phyloP scores from a whole-genome alignment of 2,329 filamentous ascomycete genomes.

The Nigrograna mackinnonii region DNA sequence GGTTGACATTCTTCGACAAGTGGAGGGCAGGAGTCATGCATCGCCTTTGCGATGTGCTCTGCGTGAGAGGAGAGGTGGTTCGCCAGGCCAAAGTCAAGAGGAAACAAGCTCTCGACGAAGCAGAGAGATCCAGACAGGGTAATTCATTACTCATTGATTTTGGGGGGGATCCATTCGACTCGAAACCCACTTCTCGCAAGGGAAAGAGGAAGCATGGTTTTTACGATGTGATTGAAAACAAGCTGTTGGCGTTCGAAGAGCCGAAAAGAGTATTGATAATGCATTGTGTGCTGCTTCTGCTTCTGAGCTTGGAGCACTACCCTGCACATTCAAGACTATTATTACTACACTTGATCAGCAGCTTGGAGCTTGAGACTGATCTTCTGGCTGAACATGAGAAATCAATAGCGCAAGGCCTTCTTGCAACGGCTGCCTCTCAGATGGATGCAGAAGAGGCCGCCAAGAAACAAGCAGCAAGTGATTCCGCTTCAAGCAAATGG shows the following conservation, averaged over 20 bases:
- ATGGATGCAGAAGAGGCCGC: conserved; percentile 78
- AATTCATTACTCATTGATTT: conserved; percentile 31
- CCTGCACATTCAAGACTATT: conserved; percentile 72
- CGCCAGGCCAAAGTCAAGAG: conserved; percentile 37
- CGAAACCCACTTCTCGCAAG: background rate
- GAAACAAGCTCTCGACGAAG: conserved; percentile 20
- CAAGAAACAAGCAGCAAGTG: conserved; percentile 70
- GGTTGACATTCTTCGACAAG: conserved; percentile 72
- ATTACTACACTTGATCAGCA: conserved; percentile 70
- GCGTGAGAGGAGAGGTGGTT: conserved; percentile 29
- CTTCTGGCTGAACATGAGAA: conserved; percentile 71
- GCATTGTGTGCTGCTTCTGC: conserved; percentile 70
- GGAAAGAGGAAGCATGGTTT: conserved; percentile 16
- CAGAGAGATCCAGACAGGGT: conserved; percentile 20
- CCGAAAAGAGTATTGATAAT: conserved; percentile 67
- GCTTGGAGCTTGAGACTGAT: conserved; percentile 66
- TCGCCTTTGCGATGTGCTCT: conserved; percentile 69
- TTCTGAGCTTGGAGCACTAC: conserved; percentile 78
- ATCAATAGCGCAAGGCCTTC: conserved; percentile 72
- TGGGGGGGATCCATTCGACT: conserved; percentile 24
- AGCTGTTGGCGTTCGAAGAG: conserved; percentile 37
- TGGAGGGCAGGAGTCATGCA: conserved; percentile 75
- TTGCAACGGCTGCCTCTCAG: conserved; percentile 65
- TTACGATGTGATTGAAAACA: conserved; percentile 41
- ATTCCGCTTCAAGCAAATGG: conserved; percentile 65